A percentile compares a stretch with the other conserved stretches of the same genome.
These are phyloP conservation scores for Linaria vulgaris DNA, from an alignment of 257 asterid genomes.

Conservation along the genomic window DNA sequence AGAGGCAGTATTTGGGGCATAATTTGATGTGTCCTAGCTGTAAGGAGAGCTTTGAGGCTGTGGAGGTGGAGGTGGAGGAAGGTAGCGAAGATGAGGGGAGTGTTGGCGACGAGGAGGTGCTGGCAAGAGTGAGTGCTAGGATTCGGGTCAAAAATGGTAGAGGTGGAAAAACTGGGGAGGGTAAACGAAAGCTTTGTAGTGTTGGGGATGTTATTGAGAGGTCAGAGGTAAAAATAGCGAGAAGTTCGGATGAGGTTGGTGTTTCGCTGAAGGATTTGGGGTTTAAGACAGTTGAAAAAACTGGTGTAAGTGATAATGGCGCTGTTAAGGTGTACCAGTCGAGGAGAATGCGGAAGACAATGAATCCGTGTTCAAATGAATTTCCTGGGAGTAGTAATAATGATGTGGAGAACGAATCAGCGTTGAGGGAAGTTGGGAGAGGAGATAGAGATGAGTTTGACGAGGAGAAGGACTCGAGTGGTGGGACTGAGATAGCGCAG, in stretches of 20 bases:
- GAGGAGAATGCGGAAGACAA: neutral
- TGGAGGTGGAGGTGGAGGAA: slow-evolving; percentile 55
- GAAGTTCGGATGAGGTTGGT: slow-evolving; percentile 27
- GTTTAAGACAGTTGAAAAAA: slow-evolving; percentile 21
- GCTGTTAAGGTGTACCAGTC: slow-evolving; percentile 13
- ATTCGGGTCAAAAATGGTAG: slow-evolving; percentile 46
- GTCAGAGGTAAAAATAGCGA: slow-evolving; percentile 22
- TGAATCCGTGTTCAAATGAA: slow-evolving; percentile 17
- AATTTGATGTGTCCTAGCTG: slow-evolving; percentile 74
- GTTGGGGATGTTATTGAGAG: slow-evolving; percentile 39
- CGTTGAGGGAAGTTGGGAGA: slow-evolving; percentile 23
- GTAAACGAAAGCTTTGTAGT: slow-evolving; percentile 36
- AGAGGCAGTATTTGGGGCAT: slow-evolving; percentile 69
- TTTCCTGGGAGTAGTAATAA: slow-evolving; percentile 16
- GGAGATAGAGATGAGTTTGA: slow-evolving; percentile 9
- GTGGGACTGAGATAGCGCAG: slow-evolving; percentile 30
- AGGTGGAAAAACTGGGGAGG: slow-evolving; percentile 39
- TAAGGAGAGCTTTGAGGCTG: slow-evolving; percentile 65
- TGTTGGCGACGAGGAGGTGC: slow-evolving; percentile 16
- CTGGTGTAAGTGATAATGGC: slow-evolving; percentile 20
- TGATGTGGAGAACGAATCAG: slow-evolving; percentile 19
- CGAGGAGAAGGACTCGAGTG: slow-evolving; percentile 17
- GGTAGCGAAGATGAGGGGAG: slow-evolving; percentile 20
- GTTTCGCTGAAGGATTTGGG: slow-evolving; percentile 24
- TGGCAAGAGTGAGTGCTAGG: slow-evolving; percentile 61